phyloP scores from a whole-genome alignment of 1,139 yeast species.

The Suhomyces coccinellae region DNA sequence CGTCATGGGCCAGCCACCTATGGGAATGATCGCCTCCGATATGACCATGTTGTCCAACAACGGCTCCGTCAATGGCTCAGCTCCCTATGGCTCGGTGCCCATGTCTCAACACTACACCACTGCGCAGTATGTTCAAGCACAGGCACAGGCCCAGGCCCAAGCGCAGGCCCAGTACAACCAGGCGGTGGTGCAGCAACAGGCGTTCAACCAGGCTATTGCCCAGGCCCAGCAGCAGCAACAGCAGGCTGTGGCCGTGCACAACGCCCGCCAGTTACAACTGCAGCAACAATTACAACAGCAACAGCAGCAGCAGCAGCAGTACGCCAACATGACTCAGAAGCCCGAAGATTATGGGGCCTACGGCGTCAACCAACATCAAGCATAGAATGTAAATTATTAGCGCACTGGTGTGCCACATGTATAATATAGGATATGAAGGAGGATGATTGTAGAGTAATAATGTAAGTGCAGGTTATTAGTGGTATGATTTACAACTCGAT shows the following conservation, averaged over 20 bases:
- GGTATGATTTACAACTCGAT: no score
- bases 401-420: constrained; percentile 9
- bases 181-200: constrained; percentile 18
- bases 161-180: constrained; percentile 15
- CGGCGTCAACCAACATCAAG: constrained; percentile 11
- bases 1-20: constrained; percentile 11
- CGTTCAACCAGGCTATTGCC: constrained; percentile 19
- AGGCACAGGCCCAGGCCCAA: constrained; percentile 11
- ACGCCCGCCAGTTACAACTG: constrained; percentile 13
- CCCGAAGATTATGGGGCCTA: constrained; percentile 9
- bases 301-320: constrained; percentile 12
- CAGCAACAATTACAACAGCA: constrained; percentile 11
- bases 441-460: neutral
- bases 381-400: constrained; percentile 8
- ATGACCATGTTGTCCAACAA: constrained; percentile 13
- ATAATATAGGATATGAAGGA: constrained; percentile 4
- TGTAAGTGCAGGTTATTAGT: no score
- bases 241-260: constrained; percentile 11
- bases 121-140: constrained; percentile 14
- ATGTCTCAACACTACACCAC: constrained; percentile 12
- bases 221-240: constrained; percentile 19
- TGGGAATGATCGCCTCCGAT: constrained; percentile 16
- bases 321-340: constrained; percentile 17
- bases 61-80: constrained; percentile 5
- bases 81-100: constrained; percentile 11